A percentile compares a stretch with the other conserved stretches of the same genome.
phyloP scores from a whole-genome alignment of 1,284 basidiomycete species.

The Trametes pubescens region DNA sequence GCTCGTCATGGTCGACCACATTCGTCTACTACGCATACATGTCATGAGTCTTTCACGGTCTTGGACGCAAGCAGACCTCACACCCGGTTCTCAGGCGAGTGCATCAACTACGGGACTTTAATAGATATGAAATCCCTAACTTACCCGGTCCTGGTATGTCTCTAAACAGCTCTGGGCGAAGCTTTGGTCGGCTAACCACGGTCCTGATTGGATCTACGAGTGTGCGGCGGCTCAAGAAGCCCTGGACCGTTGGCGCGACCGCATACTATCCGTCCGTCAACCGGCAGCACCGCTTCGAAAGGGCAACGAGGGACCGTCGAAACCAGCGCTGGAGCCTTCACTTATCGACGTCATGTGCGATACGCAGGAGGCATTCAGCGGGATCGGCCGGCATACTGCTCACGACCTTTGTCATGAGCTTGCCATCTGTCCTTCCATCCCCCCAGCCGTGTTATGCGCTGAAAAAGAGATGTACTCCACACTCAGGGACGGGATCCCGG shows the following conservation, averaged over 20 bases:
- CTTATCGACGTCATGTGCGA: too few relatives aligned
- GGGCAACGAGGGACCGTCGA: too few relatives aligned
- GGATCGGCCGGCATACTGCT: not conserved
- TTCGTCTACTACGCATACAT: not conserved
- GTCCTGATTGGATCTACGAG: constrained; percentile 7
- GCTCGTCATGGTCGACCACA: not conserved
- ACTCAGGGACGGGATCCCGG: not conserved
- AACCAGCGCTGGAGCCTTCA: too few relatives aligned
- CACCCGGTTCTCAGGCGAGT: not conserved
- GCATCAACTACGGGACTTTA: too few relatives aligned
- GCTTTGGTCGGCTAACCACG: constrained; percentile 1
- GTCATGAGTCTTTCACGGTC: not conserved
- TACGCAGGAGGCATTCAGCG: not conserved
- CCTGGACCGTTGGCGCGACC: not conserved
- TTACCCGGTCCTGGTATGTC: not conserved
- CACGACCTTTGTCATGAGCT: not conserved
- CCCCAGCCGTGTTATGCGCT: not conserved
- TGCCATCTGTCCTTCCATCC: not conserved
- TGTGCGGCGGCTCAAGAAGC: not conserved
- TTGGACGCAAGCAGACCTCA: not conserved
- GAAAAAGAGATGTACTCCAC: not conserved
- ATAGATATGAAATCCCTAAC: too few relatives aligned
- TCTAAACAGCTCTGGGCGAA: not conserved
- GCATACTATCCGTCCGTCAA: not conserved
- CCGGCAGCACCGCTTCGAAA: too few relatives aligned